A percentile compares a stretch with the other conserved stretches of the same genome.
These are phyloP conservation scores for Dicorynia guianensis DNA, from an alignment of 306 rosid genomes.

Conservation along the genomic window DNA sequence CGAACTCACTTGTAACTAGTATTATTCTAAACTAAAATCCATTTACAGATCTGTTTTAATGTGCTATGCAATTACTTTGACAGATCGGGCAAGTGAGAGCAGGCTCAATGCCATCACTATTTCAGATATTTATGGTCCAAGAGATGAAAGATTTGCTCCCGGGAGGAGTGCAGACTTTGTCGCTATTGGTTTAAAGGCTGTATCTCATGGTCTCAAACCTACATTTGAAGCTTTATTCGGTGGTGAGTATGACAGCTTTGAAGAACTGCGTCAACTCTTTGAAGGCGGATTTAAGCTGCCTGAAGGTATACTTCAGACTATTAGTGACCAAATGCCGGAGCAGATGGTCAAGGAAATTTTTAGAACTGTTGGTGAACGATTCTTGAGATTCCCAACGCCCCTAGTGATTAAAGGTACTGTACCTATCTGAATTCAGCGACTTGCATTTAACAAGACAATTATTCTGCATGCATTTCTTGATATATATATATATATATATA, in stretches of 20 bases:
- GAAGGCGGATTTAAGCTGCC: constrained; percentile 67
- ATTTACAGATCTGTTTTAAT: too few relatives aligned
- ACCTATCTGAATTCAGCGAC: too few relatives aligned
- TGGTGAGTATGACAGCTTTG: too few relatives aligned
- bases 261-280: constrained; percentile 60
- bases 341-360: constrained; percentile 61
- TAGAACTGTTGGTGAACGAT: constrained; percentile 60
- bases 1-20: too few relatives aligned
- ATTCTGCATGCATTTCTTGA: too few relatives aligned
- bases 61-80: too few relatives aligned
- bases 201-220: constrained; percentile 57
- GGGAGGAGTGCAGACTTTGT: constrained; percentile 64
- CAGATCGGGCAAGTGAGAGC: constrained; percentile 64
- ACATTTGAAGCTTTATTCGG: constrained; percentile 43
- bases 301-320: constrained; percentile 29
- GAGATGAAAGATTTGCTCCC: constrained; percentile 72
- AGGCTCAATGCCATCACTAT: constrained; percentile 41
- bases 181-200: constrained; percentile 58
- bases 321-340: constrained; percentile 47
- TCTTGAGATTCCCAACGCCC: constrained; percentile 64
- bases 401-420: constrained; percentile 62
- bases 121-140: constrained; percentile 52
- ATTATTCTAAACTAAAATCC: too few relatives aligned
- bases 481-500: too few relatives aligned
- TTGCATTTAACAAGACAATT: too few relatives aligned